Evolutionary conservation across 108 stramenopile species (phyloP).

Genomic region (Pseudonitzschia multiseries): DNA sequence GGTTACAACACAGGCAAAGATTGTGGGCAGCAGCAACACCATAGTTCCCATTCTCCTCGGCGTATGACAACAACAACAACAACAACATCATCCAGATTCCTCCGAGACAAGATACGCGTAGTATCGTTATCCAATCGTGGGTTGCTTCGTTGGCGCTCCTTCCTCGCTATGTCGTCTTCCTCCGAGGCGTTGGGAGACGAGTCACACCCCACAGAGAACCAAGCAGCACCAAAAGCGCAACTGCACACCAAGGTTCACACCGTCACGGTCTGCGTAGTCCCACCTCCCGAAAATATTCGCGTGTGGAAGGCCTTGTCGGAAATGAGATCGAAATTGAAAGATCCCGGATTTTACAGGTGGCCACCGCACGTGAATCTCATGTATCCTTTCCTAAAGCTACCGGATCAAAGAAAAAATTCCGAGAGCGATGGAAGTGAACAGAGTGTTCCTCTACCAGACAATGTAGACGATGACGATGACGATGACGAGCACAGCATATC

Average conservation of each 20-base stretch:
- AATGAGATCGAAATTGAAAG: conserved; percentile 51
- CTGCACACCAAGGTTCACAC: conserved; percentile 30
- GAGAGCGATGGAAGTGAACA: background rate
- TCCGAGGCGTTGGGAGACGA: background rate
- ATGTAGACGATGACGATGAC: background rate
- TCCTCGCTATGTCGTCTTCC: no score
- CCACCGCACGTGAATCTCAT: conserved; percentile 81
- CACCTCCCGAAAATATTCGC: conserved; percentile 46
- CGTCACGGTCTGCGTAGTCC: conserved; percentile 74
- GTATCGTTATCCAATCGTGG: no score
- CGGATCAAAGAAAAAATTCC: background rate
- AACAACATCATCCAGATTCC: no score
- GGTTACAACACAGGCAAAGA: no score
- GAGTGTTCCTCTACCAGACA: background rate
- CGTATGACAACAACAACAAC: no score
- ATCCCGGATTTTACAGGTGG: conserved; percentile 79
- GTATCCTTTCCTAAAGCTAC: conserved; percentile 72
- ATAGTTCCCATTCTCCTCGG: no score
- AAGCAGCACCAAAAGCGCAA: background rate
- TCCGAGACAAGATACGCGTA: no score
- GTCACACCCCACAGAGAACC: background rate
- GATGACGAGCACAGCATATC: conserved; percentile 18
- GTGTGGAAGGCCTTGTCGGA: conserved; percentile 48
- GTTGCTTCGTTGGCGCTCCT: no score
- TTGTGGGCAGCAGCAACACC: no score